Percentiles rank a stretch among this genome's conserved stretches.
These are phyloP conservation scores for Zygosaccharomyces siamensis DNA, from an alignment of 805 yeast genomes.

Conservation along the genomic window DNA sequence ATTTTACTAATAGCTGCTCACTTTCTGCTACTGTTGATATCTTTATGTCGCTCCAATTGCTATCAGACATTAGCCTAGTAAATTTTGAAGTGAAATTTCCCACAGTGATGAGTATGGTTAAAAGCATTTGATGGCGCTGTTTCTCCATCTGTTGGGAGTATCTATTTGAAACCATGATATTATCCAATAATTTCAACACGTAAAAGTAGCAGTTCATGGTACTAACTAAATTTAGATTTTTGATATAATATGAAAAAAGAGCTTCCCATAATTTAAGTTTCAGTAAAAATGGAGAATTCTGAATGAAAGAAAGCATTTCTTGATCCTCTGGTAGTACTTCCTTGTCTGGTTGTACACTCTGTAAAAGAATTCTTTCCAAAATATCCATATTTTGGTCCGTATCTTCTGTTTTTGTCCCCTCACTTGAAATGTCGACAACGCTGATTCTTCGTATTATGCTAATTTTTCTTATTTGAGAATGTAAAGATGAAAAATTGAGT, in stretches of 20 bases:
- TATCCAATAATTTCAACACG: slow-evolving; percentile 44
- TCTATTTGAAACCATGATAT: slow-evolving; percentile 28
- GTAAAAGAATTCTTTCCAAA: slow-evolving; percentile 43
- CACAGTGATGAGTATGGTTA: slow-evolving; percentile 50
- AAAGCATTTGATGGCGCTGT: slow-evolving; percentile 40
- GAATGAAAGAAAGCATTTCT: slow-evolving; percentile 59
- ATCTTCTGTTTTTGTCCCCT: slow-evolving; percentile 34
- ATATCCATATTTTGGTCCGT: slow-evolving; percentile 32
- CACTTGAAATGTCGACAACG: slow-evolving; percentile 44
- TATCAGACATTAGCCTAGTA: slow-evolving; percentile 24
- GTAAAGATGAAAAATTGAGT: slow-evolving; percentile 46
- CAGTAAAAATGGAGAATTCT: slow-evolving; percentile 58
- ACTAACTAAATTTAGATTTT: slow-evolving; percentile 29
- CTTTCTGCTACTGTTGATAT: not conserved
- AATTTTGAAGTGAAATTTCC: slow-evolving; percentile 46
- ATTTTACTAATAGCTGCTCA: slow-evolving; percentile 25
- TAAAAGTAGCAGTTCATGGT: slow-evolving; percentile 48
- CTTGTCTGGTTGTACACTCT: slow-evolving; percentile 23
- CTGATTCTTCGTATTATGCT: slow-evolving; percentile 48
- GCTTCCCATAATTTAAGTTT: slow-evolving; percentile 72
- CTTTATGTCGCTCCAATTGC: slow-evolving; percentile 36
- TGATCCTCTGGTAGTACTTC: slow-evolving; percentile 34
- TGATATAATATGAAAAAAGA: slow-evolving; percentile 52
- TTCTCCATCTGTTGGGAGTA: slow-evolving; percentile 24
- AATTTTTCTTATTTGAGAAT: slow-evolving; percentile 62